Evolutionary conservation across 805 yeast genomes (phyloP), one percentile per base, ranked within the genome.

Genomic region (Kockiozyma suomiensis): DNA sequence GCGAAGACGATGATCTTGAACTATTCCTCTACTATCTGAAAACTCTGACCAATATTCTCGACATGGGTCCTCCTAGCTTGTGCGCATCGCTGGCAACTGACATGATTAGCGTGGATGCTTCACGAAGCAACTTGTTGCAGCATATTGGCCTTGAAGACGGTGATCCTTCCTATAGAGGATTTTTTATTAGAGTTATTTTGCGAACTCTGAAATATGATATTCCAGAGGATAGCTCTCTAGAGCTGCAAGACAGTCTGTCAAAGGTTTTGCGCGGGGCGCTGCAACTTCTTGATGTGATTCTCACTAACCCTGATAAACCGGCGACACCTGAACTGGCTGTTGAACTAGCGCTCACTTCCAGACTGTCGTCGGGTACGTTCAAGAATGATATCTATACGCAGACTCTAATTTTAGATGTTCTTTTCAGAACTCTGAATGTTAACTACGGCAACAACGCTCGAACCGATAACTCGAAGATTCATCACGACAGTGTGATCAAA

Each of bases 11-110:
- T 66, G 97, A 91, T 70, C 75, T 83, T 52, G 83, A 79, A 1
- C 75, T 81, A 23, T 85, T 88, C 66, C 76, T 84, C 1, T 92
- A 91, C 70, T 81, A 86, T 58, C 68, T 88, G 48, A 77, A 78
- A 19, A 76, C 82, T 0, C 67, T 91, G 6, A 72, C 78, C 5
- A 80, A 81, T 43, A 80, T 89, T 0, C 70, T 90, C 30, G 72
- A 71, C 4, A 75, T 82, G 6, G 81, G 84, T 58, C 70, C 72
- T 13, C 33, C 66, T 62, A 3, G 70, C 52, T 19, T 85, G 32
- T 69, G 79, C 38, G 82, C 81, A 6, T 72, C 81, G 6, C 80
- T 88, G 67, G 79, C 78, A 26, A 75, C 81, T 28, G 92, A 88
- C 62, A 70, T 85, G 50, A 84, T 85, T 8, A 61, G 65, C 19